Base-by-base conservation (phyloP, 2,329 filamentous ascomycete species). In the Sclerotiophoma versabilis region DNA sequence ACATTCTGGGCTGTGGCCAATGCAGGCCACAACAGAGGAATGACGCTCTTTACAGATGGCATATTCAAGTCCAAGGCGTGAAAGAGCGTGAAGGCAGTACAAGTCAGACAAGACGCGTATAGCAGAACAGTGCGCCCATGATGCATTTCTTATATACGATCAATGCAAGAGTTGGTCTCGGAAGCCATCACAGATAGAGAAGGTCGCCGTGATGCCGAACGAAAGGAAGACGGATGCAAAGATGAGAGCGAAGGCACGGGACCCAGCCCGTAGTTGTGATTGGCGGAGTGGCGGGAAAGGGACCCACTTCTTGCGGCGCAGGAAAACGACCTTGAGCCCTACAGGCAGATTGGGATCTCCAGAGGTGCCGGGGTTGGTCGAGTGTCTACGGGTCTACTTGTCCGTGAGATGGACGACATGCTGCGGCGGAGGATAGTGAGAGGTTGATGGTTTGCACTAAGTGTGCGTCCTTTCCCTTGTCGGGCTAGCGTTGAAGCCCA, bases 111-210 rank as follows among this genome's bases (percentile, higher is more conserved):
- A 42, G 68, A n/a, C 14, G 47, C 27, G 44, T 34, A 66, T 17
- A 58, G n/a, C 19, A 43, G 7, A 20, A 56, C 17, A 12, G 47
- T 34, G 19, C 54, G 57, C 29, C 39, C 64, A 69, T 62, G 44
- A 17, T 55, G 58, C 72, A 74, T 73, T 9, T 49, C 54, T 69
- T 68, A 59, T 64, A 59, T 32, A 37, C 19, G 3, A 11, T 6
- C 5, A 19, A 8, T 17, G 22, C 34, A 50, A 47, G 38, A 22
- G 46, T 26, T 19, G 23, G 33, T 41, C 41, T 39, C 38, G 34
- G 55, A 26, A 49, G 38, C 60, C 61, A 71, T 69, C 34, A 54
- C 60, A 37, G 52, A 65, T 63, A 32, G 10, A 64, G 60, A 58
- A 58, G 49, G 57, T 62, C 32, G 55, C 41, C 33, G 49, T 37